A percentile compares a stretch with the other conserved stretches of the same genome.
Conservation (phyloP, 2,329 filamentous ascomycete genomes). For the Penicillium crustosum region DNA sequence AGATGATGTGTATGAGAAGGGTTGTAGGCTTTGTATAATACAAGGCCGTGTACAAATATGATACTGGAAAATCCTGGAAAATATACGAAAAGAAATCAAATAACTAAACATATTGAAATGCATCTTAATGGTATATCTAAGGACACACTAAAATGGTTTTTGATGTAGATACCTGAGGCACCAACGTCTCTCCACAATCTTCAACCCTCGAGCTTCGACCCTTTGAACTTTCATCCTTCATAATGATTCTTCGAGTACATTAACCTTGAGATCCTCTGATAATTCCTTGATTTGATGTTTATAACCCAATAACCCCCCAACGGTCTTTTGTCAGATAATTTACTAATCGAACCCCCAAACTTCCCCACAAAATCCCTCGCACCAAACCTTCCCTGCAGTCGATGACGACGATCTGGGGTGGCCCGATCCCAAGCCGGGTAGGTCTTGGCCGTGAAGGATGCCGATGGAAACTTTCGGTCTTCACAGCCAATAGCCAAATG, state of each 20-base stretch:
- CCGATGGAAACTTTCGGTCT: conserved; percentile 1
- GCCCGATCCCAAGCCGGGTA: neutral
- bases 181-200: neutral
- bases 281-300: neutral
- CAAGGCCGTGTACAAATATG: neutral
- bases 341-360: neutral
- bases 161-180: neutral
- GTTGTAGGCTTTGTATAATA: neutral
- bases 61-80: neutral
- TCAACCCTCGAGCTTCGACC: neutral
- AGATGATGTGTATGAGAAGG: neutral
- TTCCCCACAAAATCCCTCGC: conserved; percentile 15
- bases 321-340: neutral
- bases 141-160: neutral
- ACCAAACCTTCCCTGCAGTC: conserved; percentile 15
- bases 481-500: neutral
- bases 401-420: conserved; percentile 18
- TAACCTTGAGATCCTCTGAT: neutral
- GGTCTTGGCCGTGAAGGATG: conserved; percentile 3
- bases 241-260: neutral
- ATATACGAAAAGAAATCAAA: neutral
- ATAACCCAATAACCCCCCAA: neutral
- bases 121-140: neutral
- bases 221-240: neutral
- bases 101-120: neutral